These are phyloP conservation scores for Pouteria glomerata DNA, from an alignment of 148 eudicot genomes.

Conservation along the genomic window DNA sequence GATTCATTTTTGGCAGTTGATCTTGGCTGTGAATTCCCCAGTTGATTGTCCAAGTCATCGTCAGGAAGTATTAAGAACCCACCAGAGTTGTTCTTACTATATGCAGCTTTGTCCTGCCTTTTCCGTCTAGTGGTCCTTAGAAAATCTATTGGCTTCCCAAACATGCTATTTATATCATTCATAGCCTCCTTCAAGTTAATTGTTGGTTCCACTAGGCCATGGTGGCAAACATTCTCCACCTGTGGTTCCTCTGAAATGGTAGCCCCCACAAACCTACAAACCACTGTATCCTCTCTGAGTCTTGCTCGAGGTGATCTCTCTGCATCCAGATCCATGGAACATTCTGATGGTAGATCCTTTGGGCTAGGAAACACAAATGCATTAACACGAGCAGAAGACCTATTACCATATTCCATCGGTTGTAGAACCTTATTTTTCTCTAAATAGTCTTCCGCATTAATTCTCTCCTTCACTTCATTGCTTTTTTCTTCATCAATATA, in stretches of 20 bases:
- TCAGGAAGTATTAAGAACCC: slow-evolving; percentile 79
- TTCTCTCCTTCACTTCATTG: slow-evolving; percentile 21
- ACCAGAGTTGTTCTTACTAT: slow-evolving; percentile 25
- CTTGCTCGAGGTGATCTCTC: slow-evolving; percentile 31
- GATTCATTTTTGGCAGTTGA: slow-evolving; percentile 32
- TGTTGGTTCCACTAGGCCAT: slow-evolving; percentile 25
- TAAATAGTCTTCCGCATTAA: slow-evolving; percentile 24
- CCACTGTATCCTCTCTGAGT: slow-evolving; percentile 77
- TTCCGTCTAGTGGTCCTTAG: slow-evolving; percentile 62
- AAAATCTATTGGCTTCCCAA: slow-evolving; percentile 94
- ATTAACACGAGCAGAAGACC: slow-evolving; percentile 20
- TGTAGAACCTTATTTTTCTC: slow-evolving; percentile 22
- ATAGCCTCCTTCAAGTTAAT: slow-evolving; percentile 22
- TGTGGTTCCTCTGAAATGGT: slow-evolving; percentile 68
- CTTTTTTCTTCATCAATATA: slow-evolving; percentile 57
- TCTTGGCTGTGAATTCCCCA: slow-evolving; percentile 25
- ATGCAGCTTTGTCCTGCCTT: slow-evolving; percentile 36
- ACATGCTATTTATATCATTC: slow-evolving; percentile 88
- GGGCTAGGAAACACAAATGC: slow-evolving; percentile 59
- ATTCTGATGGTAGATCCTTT: slow-evolving; percentile 40
- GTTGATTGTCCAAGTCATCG: slow-evolving; percentile 38
- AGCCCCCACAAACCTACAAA: slow-evolving; percentile 81
- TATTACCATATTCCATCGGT: slow-evolving; percentile 27
- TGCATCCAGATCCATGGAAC: slow-evolving; percentile 31
- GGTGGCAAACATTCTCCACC: slow-evolving; percentile 90